Evolutionary conservation across 441 rosid genomes (phyloP).

Genomic region (Gossypium davidsonii): DNA sequence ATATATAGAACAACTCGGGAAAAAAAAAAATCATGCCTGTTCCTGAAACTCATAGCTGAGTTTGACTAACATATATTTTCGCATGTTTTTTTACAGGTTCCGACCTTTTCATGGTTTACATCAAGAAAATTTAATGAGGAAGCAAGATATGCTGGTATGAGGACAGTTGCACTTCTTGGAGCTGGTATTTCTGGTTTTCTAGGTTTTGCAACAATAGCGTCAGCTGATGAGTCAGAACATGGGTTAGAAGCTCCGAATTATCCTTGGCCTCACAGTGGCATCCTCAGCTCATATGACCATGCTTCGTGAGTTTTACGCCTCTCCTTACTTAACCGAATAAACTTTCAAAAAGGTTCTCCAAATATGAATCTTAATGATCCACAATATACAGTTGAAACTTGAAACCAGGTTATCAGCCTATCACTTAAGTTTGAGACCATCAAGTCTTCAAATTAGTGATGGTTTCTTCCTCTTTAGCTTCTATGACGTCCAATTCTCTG

Average conservation of each 20-base stretch:
- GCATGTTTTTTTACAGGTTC: conserved; percentile 36
- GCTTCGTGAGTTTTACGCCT: conserved; percentile 70
- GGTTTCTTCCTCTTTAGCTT: not conserved
- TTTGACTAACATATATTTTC: not conserved
- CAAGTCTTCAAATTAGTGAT: not conserved
- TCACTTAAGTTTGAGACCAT: not conserved
- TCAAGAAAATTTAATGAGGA: conserved; percentile 64
- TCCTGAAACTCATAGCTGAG: not conserved
- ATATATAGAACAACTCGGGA: not conserved
- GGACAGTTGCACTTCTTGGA: conserved; percentile 66
- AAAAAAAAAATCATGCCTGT: not conserved
- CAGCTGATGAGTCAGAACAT: conserved; percentile 98
- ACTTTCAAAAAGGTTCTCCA: not conserved
- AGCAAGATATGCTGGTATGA: conserved; percentile 46
- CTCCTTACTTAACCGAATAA: conserved; percentile 1
- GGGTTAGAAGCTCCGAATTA: conserved; percentile 76
- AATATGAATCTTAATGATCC: not conserved
- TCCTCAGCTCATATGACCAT: conserved; percentile 96
- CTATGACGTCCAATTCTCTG: not conserved
- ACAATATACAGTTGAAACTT: too few species aligned
- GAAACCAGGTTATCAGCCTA: not conserved
- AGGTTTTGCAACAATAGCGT: conserved; percentile 68
- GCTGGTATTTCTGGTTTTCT: conserved; percentile 87
- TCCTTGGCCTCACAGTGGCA: conserved; percentile 99
- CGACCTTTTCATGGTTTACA: conserved; percentile 42